Conservation (phyloP, 2,329 filamentous ascomycete species). For the Fusarium setosum region DNA sequence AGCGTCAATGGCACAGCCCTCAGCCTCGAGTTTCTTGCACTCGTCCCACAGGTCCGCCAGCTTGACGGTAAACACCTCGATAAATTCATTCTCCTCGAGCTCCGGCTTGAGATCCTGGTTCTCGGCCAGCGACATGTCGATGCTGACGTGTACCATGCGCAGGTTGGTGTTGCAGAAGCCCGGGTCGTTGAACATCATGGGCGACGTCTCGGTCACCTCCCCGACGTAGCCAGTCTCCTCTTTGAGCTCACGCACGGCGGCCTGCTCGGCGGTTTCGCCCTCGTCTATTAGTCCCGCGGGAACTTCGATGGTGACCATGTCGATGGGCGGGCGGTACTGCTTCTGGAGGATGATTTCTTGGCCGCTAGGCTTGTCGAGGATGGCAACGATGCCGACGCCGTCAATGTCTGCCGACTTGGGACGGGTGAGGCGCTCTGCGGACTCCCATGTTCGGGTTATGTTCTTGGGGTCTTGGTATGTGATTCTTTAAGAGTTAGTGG, state of each 20-base stretch:
- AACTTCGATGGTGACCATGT: conserved; percentile 70
- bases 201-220: conserved; percentile 65
- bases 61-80: conserved; percentile 80
- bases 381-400: conserved; percentile 78
- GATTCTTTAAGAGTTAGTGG: conserved; percentile 55
- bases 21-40: conserved; percentile 72
- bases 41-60: conserved; percentile 73
- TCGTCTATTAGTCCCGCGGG: conserved; percentile 73
- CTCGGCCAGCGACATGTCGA: conserved; percentile 75
- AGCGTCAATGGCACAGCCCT: conserved; percentile 84
- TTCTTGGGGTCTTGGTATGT: conserved; percentile 74
- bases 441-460: conserved; percentile 74
- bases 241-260: conserved; percentile 71
- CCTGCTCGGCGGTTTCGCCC: conserved; percentile 69
- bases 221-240: conserved; percentile 77
- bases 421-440: conserved; percentile 76
- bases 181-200: conserved; percentile 75
- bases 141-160: conserved; percentile 76
- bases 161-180: conserved; percentile 76
- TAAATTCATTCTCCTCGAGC: conserved; percentile 84
- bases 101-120: conserved; percentile 77
- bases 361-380: conserved; percentile 67
- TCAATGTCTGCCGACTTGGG: conserved; percentile 72
- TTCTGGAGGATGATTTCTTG: conserved; percentile 72
- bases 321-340: conserved; percentile 73